Base-by-base conservation (phyloP, 805 yeast genomes). In the Starmera amethionina region DNA sequence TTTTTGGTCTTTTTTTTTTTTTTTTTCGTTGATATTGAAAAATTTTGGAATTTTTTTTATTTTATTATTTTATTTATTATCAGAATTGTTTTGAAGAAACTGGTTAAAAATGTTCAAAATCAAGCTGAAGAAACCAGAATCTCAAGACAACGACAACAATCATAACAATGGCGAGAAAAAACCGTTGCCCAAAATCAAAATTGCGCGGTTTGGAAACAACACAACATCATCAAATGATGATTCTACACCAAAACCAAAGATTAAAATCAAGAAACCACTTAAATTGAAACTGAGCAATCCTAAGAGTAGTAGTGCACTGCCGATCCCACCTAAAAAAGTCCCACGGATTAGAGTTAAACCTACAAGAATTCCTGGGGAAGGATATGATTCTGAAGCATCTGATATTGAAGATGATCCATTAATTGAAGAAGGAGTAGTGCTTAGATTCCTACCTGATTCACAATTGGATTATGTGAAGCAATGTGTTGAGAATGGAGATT, bases 351-450 rank as follows among this genome's bases (percentile, higher is more conserved):
- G 77, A 40, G 69, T 77, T 42, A 74, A 73, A 46, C 77, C 81
- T 1, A 68, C 70, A 4, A 67, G 95, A 50, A 70, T 81, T 4
- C 93, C 95, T 0, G 96, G 96, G 5, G 96, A 90, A 51, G 97
- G 97, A 1, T 90, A 90, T 59, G 98, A 90, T 55, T 82, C 95
- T 3, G 97, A 90, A 52, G 97, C 95, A 15, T 95, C 96, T 0
- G 97, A 90, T 48, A 67, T 86, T 22, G 98, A 93, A 56, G 96
- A 88, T 44, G 97, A 93, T 54, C 97, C 98, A 1, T 63, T 87
- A 45, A 66, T 87, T 8, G 97, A 93, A 54, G 95, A 86, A 48
- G 95, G 93, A 0, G 69, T 93, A 2, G 68, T 88, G 1, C 58
- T 93, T 34, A 69, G 98, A 40, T 78, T 90, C 63, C 47, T 79